These are phyloP conservation scores for Sodiomyces alkalinus DNA, from an alignment of 2,329 filamentous ascomycete species.

Conservation along the genomic window DNA sequence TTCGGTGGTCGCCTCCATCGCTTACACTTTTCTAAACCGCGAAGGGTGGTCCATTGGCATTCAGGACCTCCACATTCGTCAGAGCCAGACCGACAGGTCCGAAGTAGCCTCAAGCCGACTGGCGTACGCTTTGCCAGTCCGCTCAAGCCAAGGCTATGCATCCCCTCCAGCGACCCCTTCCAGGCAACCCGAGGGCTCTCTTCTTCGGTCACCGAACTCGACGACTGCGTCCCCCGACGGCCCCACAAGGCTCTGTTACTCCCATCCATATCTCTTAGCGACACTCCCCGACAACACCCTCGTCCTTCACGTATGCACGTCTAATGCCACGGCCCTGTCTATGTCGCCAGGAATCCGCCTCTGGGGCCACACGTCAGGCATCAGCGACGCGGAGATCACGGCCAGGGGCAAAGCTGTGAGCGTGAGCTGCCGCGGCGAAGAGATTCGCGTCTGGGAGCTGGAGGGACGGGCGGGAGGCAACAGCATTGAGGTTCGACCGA, in stretches of 20 bases:
- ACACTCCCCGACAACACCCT: slow-evolving; percentile 81
- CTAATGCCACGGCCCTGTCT: slow-evolving; percentile 47
- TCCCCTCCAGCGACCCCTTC: not conserved
- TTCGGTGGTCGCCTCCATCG: slow-evolving; percentile 65
- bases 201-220: too few relatives aligned
- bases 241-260: slow-evolving; percentile 52
- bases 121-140: slow-evolving; percentile 22
- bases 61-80: slow-evolving; percentile 64
- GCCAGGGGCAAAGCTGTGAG: slow-evolving; percentile 77
- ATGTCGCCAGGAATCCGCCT: slow-evolving; percentile 62
- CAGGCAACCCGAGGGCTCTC: not conserved
- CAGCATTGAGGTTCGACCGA: slow-evolving; percentile 35
- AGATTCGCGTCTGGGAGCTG: slow-evolving; percentile 78
- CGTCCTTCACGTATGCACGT: slow-evolving; percentile 67
- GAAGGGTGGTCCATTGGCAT: slow-evolving; percentile 81
- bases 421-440: slow-evolving; percentile 66
- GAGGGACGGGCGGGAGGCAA: slow-evolving; percentile 47
- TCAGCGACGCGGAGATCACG: slow-evolving; percentile 74
- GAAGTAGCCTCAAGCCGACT: slow-evolving; percentile 23
- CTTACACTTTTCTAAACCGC: slow-evolving; percentile 66
- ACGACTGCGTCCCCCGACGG: slow-evolving; percentile 17
- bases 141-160: slow-evolving; percentile 4
- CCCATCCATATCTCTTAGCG: slow-evolving; percentile 72
- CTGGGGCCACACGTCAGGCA: slow-evolving; percentile 85
- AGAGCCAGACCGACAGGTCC: slow-evolving; percentile 8